Evolutionary conservation across 2,329 filamentous ascomycete genomes (phyloP).

Genomic region (Sclerotinia subarctica): DNA sequence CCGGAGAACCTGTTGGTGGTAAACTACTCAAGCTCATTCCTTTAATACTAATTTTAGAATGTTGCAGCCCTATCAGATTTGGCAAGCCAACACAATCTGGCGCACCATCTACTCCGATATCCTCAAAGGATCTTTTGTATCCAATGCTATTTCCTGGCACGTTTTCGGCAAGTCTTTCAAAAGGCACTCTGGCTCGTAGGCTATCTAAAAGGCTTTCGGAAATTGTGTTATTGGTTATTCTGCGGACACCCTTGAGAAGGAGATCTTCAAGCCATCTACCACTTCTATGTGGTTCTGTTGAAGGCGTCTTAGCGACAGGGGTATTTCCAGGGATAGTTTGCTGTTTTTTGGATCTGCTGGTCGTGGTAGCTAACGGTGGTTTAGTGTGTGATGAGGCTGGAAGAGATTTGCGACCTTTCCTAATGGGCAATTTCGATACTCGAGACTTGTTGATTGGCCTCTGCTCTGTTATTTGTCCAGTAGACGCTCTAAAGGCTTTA

Average conservation of each 20-base stretch:
- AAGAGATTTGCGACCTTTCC: conserved; percentile 10
- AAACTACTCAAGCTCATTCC: conserved; percentile 15
- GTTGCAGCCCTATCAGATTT: conserved; percentile 4
- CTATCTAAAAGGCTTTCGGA: not conserved
- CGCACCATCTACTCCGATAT: conserved; percentile 3
- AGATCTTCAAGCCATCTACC: conserved; percentile 9
- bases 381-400: not conserved
- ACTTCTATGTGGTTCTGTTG: not conserved
- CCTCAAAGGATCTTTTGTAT: conserved; percentile 18
- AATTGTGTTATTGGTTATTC: not conserved
- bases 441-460: not conserved
- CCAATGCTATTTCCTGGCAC: conserved; percentile 13
- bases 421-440: not conserved
- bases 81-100: not conserved
- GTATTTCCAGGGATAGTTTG: not conserved
- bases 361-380: not conserved
- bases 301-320: not conserved
- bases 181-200: conserved; percentile 9
- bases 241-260: not conserved
- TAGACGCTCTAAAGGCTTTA: conserved; percentile 15
- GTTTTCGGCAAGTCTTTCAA: conserved; percentile 3
- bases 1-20: conserved; percentile 14
- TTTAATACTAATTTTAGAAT: conserved; percentile 11
- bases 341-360: not conserved
- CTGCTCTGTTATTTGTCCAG: conserved; percentile 17